Evolutionary conservation across 2,329 filamentous ascomycete genomes (phyloP), one percentile per base, ranked within the genome.

Genomic region (Clonostachys byssicola): DNA sequence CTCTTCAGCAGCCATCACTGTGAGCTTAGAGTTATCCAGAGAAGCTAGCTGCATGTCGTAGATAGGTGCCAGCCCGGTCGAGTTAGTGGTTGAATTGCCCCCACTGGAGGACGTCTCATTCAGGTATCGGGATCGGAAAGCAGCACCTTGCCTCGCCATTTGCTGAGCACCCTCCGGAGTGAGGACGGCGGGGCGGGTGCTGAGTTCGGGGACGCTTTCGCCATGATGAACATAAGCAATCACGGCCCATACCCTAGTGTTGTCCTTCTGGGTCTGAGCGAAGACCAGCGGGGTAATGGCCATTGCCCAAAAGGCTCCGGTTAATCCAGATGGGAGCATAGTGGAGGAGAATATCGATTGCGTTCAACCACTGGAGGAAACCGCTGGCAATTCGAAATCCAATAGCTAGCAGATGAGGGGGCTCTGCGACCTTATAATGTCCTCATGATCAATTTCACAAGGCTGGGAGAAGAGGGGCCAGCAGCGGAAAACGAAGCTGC

Each of bases 111-210:
- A 33, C 12, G 34, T 42, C 18, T 36, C 34, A 42, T 44, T 45
- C 16, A 82, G 47, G 54, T 82, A 82, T 14, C 78, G 75, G 33
- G 59, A 53, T 34, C 77, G 71, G 43, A 82, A 70, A 12, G 72
- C 58, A 1, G 57, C 55, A 16, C 79, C 80, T 47, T 79, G 77
- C 4, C 61, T 54, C 49, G 63, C 61, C 52, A 81, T 65, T 58
- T 82, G 78, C 49, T 74, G 70, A 0, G 78, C 78, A 5, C 80
- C 80, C 5, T 71, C 53, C 0, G 78, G 74, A 3, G 78, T 81
- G 23, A 83, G 62, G 18, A 65, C 43, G 12, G 63, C 58, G 6
- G 58, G 50, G 7, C 59, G 49, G 5, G 56, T 39, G 13, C 60
- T 57, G 2, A 61, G 42, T 3, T 64, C 42, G 3, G 79, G 78